Evolutionary conservation across 2,329 filamentous ascomycete genomes (phyloP).

Genomic region (Exophiala oligosperma): DNA sequence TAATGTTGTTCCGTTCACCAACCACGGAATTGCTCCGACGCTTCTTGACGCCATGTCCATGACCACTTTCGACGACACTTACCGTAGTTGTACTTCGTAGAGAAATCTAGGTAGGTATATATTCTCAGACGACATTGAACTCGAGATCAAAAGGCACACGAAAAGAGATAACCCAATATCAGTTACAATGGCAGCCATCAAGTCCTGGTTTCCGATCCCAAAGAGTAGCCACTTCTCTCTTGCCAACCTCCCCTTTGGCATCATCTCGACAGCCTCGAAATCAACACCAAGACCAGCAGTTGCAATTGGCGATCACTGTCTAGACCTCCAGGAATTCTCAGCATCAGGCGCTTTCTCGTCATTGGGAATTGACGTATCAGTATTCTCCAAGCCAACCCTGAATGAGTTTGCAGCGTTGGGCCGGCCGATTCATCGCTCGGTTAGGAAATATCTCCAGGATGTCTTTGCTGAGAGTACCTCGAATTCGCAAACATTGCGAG

Average conservation of each 20-base stretch:
- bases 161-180: neutral
- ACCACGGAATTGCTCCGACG: neutral
- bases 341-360: constrained; percentile 59
- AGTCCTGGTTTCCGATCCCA: constrained; percentile 62
- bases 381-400: constrained; percentile 66
- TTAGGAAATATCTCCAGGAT: constrained; percentile 68
- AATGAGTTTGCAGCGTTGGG: constrained; percentile 76
- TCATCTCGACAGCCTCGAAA: constrained; percentile 66
- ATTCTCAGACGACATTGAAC: neutral
- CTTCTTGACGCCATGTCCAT: neutral
- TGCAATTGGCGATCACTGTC: constrained; percentile 70
- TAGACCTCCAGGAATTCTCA: constrained; percentile 68
- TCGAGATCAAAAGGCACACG: neutral
- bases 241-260: constrained; percentile 79
- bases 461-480: constrained; percentile 63
- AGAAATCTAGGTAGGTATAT: neutral
- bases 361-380: constrained; percentile 57
- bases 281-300: constrained; percentile 63
- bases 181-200: constrained; percentile 35
- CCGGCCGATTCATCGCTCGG: constrained; percentile 64
- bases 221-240: constrained; percentile 68
- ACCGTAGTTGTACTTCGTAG: neutral
- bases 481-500: constrained; percentile 61
- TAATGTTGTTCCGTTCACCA: neutral
- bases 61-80: no score